phyloP scores from a whole-genome alignment of 768 basidiomycete genomes.

The Polyporus arcularius region DNA sequence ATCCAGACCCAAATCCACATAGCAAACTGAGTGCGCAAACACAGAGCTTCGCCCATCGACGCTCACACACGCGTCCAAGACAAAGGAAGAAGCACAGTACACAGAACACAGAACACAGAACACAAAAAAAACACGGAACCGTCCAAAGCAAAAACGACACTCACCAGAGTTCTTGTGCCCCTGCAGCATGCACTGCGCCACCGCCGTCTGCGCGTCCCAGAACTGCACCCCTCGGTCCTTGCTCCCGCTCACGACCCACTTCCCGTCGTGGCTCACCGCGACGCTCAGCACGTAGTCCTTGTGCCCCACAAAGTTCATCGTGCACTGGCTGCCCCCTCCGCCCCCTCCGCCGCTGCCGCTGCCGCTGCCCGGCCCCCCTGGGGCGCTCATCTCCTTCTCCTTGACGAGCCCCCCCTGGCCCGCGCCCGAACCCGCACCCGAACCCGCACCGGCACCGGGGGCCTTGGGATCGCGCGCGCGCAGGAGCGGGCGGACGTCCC shows the following conservation, averaged over 20 bases:
- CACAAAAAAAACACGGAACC: not conserved
- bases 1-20: not conserved
- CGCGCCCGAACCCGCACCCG: not conserved
- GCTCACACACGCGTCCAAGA: too few species aligned
- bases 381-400: too few species aligned
- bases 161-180: slow-evolving; percentile 69
- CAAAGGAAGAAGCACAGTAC: too few species aligned
- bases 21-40: too few species aligned
- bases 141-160: too few species aligned
- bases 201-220: slow-evolving; percentile 78
- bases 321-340: slow-evolving; percentile 56
- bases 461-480: slow-evolving; percentile 32
- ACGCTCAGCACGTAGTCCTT: slow-evolving; percentile 82
- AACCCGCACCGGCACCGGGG: slow-evolving; percentile 26
- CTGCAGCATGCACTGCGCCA: slow-evolving; percentile 93
- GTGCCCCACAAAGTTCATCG: slow-evolving; percentile 88
- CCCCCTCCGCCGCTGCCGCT: slow-evolving; percentile 43
- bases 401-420: too few species aligned
- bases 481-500: slow-evolving; percentile 50
- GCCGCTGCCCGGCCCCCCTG: slow-evolving; percentile 8
- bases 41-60: too few species aligned
- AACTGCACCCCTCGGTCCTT: slow-evolving; percentile 97
- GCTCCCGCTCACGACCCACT: slow-evolving; percentile 93
- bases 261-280: slow-evolving; percentile 86
- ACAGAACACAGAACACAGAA: too few species aligned